Conservation (phyloP, 352 stramenopile genomes). For the Globisporangium cylindrosporum region DNA sequence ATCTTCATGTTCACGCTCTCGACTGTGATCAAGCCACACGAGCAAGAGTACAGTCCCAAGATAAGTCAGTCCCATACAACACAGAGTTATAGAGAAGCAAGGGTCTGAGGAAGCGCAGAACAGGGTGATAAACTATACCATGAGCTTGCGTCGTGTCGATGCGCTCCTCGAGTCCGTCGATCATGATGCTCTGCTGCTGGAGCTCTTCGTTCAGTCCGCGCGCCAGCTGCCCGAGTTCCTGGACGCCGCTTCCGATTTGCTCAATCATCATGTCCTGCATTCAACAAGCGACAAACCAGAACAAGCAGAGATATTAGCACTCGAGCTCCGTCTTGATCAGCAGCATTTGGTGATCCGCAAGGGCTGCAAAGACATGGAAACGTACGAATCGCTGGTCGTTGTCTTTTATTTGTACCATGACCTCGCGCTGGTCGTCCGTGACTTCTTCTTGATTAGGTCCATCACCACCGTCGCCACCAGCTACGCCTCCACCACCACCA, state of each 20-base stretch:
- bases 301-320: background rate
- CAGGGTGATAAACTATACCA: slow-evolving; percentile 29
- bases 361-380: background rate
- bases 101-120: background rate
- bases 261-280: slow-evolving; percentile 81
- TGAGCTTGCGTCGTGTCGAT: slow-evolving; percentile 81
- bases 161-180: slow-evolving; percentile 72
- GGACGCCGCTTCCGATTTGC: slow-evolving; percentile 77
- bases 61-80: background rate
- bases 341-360: background rate
- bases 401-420: slow-evolving; percentile 72
- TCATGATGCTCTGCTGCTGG: slow-evolving; percentile 87
- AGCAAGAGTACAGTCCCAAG: background rate
- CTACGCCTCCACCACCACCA: slow-evolving; percentile 19
- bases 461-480: slow-evolving; percentile 20
- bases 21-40: slow-evolving; percentile 30
- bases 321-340: background rate
- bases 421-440: slow-evolving; percentile 60
- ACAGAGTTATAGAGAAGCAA: background rate
- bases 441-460: slow-evolving; percentile 47
- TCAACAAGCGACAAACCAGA: background rate
- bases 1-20: slow-evolving; percentile 86
- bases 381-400: slow-evolving; percentile 85
- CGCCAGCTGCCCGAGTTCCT: slow-evolving; percentile 73
- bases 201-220: slow-evolving; percentile 82